phyloP scores from a whole-genome alignment of 768 basidiomycete species.

The Auriscalpium microsporum region DNA sequence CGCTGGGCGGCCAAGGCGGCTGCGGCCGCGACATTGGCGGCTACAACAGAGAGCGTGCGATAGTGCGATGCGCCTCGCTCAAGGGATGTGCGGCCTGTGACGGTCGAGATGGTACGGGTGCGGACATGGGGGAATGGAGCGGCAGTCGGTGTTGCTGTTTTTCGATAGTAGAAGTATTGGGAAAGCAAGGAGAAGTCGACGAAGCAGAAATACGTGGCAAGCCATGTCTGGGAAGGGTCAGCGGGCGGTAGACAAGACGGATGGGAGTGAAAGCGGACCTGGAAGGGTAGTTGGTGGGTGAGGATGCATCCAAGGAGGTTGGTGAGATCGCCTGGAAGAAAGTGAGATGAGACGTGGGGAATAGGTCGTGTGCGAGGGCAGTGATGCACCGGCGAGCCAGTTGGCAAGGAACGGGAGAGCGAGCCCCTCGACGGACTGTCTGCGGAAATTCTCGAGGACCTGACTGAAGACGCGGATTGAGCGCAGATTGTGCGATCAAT shows the following conservation, averaged over 20 bases:
- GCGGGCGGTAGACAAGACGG: conserved; percentile 4
- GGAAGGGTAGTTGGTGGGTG: conserved; percentile 91
- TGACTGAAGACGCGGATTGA: conserved; percentile 42
- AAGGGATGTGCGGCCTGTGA: conserved; percentile 37
- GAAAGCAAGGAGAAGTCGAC: conserved; percentile 68
- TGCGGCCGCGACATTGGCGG: conserved; percentile 63
- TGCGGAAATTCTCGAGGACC: conserved; percentile 66
- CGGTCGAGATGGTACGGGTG: conserved; percentile 32
- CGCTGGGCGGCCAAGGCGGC: conserved; percentile 63
- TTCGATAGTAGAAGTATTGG: conserved; percentile 77
- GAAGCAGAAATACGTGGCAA: conserved; percentile 84
- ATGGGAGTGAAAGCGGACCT: conserved; percentile 41
- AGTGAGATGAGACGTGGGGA: not conserved
- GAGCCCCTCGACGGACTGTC: conserved; percentile 80
- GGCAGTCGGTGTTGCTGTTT: conserved; percentile 26
- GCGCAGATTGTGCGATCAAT: not conserved
- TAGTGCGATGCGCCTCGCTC: conserved; percentile 55
- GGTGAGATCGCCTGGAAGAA: conserved; percentile 69
- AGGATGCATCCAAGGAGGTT: conserved; percentile 89
- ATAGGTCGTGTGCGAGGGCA: conserved; percentile 14
- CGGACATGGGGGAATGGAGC: conserved; percentile 31
- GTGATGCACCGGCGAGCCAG: conserved; percentile 72
- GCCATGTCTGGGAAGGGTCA: conserved; percentile 54
- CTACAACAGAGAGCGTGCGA: conserved; percentile 59
- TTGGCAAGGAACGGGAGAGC: conserved; percentile 89